phyloP scores from a whole-genome alignment of 179 eudicot genomes.

The Silene coronaria region DNA sequence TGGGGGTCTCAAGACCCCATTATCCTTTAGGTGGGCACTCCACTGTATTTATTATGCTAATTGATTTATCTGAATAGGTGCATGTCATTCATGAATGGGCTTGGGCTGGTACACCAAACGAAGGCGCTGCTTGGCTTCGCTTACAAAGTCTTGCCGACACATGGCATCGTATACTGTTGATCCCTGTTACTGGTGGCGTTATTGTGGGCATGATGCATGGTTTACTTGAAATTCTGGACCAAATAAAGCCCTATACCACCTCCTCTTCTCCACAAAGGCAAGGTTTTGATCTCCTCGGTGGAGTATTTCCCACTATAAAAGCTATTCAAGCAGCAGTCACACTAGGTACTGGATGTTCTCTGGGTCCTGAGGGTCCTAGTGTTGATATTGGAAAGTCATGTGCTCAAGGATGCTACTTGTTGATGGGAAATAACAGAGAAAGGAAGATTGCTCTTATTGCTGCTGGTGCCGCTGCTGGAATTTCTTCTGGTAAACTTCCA shows the following conservation, averaged over 20 bases:
- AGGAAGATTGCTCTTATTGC: constrained; percentile 94
- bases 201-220: constrained; percentile 98
- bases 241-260: constrained; percentile 46
- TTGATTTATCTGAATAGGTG: constrained; percentile 34
- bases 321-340: constrained; percentile 96
- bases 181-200: constrained; percentile 92
- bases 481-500: constrained; percentile 60
- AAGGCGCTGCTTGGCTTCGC: constrained; percentile 99
- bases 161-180: constrained; percentile 87
- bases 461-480: constrained; percentile 99
- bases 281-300: constrained; percentile 61
- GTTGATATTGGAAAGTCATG: constrained; percentile 98
- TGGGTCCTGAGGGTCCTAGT: constrained; percentile 99
- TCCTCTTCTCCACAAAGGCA: constrained; percentile 54
- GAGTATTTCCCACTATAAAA: constrained; percentile 66
- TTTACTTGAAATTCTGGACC: constrained; percentile 74
- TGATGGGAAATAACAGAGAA: constrained; percentile 88
- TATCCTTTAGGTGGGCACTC: too few species aligned
- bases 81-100: constrained; percentile 95
- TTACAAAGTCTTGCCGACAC: constrained; percentile 88
- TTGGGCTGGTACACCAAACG: constrained; percentile 98
- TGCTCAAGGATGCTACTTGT: constrained; percentile 77
- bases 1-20: too few species aligned
- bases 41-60: constrained; percentile 6
- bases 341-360: constrained; percentile 88